Evolutionary conservation across 2,329 filamentous ascomycete species (phyloP), one percentile per base, ranked within the genome.

Genomic region (Fusarium pseudograminearum): DNA sequence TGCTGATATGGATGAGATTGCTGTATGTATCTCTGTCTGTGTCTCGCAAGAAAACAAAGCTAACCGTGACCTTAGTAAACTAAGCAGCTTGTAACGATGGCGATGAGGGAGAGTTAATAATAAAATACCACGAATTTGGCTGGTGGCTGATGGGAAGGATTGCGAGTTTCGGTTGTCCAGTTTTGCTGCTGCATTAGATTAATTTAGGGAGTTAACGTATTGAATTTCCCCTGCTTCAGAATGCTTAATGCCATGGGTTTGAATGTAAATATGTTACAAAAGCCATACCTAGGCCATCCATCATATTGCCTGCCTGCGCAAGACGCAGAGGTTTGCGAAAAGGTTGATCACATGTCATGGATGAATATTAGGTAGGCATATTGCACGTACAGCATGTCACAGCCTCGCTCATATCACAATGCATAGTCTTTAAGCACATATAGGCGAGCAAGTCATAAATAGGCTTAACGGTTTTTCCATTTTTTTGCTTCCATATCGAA

Each of bases 1-100:
- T 74, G 87, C 86, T 40, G 77, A 85, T n/a, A 91, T 91, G 89
- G 88, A 91, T 65, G 89, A 90, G 74, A 90, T 90, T 58, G 81
- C 86, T 78, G 80, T 80, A 75, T 60, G 80, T 74, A 20, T 16
- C 16, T 9, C 28, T 16, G 7, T 18, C 8, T 16, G 10, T 3
- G 9, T 11, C 26, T 16, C 11, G 7, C 11, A 8, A 12, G 8
- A 10, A 16, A 48, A 31, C 4, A 5, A 64, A n/a, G 30, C 73
- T 75, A 64, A 74, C 45, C 18, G 31, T 5, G 2, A 22, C n/a
- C 7, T 16, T 18, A 73, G 69, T 75, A 61, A 73, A 62, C n/a
- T 31, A 36, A 48, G 22, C 20, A 50, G 33, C 16, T 8, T 10
- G 28, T 36, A 12, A 50, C 24, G 40, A 50, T 18, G n/a, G 34